A percentile compares a stretch with the other conserved stretches of the same genome.
These are phyloP conservation scores for Knoxia roxburghii DNA, from an alignment of 257 asterid species.

Conservation along the genomic window DNA sequence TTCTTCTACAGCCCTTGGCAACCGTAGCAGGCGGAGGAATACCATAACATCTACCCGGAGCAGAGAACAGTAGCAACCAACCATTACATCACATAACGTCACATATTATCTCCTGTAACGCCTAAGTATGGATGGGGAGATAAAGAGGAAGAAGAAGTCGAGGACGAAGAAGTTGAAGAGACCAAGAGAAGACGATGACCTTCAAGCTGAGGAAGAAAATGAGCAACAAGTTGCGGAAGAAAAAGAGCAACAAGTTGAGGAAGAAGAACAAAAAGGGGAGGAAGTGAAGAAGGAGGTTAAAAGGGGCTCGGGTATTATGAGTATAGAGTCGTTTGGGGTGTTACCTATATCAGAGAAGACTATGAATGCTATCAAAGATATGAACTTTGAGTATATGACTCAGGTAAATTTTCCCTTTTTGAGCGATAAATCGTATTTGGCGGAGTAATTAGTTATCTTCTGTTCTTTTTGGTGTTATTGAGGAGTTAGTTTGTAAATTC, in stretches of 20 bases:
- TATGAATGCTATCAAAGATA: constrained; percentile 64
- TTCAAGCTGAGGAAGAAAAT: constrained; percentile 7
- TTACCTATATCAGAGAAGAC: constrained; percentile 59
- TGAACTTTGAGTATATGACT: constrained; percentile 77
- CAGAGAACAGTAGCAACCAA: too few species aligned
- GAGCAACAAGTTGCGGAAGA: constrained; percentile 15
- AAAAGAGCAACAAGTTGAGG: constrained; percentile 25
- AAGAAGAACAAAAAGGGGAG: constrained; percentile 22
- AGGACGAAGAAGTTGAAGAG: constrained; percentile 26
- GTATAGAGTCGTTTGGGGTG: constrained; percentile 48
- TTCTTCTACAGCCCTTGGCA: too few species aligned
- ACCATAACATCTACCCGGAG: too few species aligned
- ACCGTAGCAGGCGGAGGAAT: too few species aligned
- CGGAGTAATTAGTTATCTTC: neutral
- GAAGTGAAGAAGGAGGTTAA: constrained; percentile 32
- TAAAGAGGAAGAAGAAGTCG: neutral
- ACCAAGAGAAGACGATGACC: constrained; percentile 20
- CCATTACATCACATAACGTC: too few species aligned
- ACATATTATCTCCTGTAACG: too few species aligned
- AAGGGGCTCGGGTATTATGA: constrained; percentile 81
- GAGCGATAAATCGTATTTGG: neutral
- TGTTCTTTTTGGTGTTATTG: neutral
- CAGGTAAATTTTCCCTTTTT: constrained; percentile 42
- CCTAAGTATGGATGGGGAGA: neutral
- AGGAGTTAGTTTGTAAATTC: neutral